These are phyloP conservation scores for Euphorbia lathyris DNA, from an alignment of 345 rosid genomes.

Conservation along the genomic window DNA sequence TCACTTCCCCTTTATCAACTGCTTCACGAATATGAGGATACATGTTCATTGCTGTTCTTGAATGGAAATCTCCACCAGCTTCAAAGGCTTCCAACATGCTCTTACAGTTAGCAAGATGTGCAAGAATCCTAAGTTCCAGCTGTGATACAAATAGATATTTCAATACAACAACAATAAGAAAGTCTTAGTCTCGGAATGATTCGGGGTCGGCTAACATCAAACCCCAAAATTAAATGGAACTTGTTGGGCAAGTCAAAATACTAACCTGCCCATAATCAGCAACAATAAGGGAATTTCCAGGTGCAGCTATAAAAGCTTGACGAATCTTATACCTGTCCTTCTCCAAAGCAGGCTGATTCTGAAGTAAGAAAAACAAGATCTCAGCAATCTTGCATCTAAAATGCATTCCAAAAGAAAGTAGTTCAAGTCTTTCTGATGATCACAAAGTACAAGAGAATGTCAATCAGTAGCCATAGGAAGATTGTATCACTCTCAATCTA, in stretches of 20 bases:
- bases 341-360: slow-evolving; percentile 99
- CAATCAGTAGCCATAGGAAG: neutral
- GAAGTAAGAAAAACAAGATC: slow-evolving; percentile 17
- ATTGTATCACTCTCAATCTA: neutral
- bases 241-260: slow-evolving; percentile 17
- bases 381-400: neutral
- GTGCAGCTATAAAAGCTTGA: slow-evolving; percentile 88
- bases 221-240: slow-evolving; percentile 5
- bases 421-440: neutral
- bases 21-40: slow-evolving; percentile 87
- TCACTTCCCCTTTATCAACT: slow-evolving; percentile 57
- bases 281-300: slow-evolving; percentile 90
- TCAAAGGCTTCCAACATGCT: slow-evolving; percentile 96
- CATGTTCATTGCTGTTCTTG: slow-evolving; percentile 98
- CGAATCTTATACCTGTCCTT: slow-evolving; percentile 98
- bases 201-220: too few species aligned
- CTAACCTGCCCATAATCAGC: slow-evolving; percentile 98
- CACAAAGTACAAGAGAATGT: neutral
- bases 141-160: slow-evolving; percentile 35
- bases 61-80: slow-evolving; percentile 98
- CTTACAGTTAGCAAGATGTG: slow-evolving; percentile 85
- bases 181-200: too few species aligned
- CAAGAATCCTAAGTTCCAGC: slow-evolving; percentile 97
- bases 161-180: too few species aligned
- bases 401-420: neutral